Base-by-base conservation (phyloP, 2,329 filamentous ascomycete genomes). In the Chaetomiaceae sp. region DNA sequence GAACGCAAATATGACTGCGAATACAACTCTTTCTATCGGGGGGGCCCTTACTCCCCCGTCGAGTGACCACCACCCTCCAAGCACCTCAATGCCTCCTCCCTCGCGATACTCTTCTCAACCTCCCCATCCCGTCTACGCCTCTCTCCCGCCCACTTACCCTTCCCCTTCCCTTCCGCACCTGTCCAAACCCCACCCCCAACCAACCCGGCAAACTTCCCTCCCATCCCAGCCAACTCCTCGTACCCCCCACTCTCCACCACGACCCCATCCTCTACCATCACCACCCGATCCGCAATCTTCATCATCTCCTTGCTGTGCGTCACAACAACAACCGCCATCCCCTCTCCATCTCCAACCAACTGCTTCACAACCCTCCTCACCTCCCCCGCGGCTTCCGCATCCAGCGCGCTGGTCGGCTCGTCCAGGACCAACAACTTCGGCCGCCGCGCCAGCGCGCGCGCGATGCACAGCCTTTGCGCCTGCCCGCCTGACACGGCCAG, bases 251-350 rank as follows among this genome's bases (percentile, higher is more conserved):
- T 70, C 65, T 92, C 81, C 2, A 82, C 86, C 6, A 89, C 80
- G 2, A 80, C 73, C 2, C 80, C 77, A 0, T 83, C 79, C n/a
- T 87, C 79, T 25, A 95, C 61, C 57, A 96, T 81, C 1, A 92
- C 74, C 7, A 96, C 74, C 40, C 80, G 76, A 65, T 90, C 84
- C 0, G 86, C 87, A 54, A 89, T 80, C 53, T 78, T 77, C 88
- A 97, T 96, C 89, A 96, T 95, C 64, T 92, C 86, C 56, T 74
- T 76, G 52, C 79, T 81, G 69, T 96, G 92, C 44, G 90, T 96
- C 34, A 95, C 85, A 21, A 95, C 78, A 14, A 96, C 75, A 0
- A 95, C 81, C 0, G 87, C 87, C 67, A 89, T 78, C 0, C 72
- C 73, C 4, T 63, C 57, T 11, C 16, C 21, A 3, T 57, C 56